Conservation (phyloP, 1,284 basidiomycete genomes). For the Lentinula novae-zelandiae region DNA sequence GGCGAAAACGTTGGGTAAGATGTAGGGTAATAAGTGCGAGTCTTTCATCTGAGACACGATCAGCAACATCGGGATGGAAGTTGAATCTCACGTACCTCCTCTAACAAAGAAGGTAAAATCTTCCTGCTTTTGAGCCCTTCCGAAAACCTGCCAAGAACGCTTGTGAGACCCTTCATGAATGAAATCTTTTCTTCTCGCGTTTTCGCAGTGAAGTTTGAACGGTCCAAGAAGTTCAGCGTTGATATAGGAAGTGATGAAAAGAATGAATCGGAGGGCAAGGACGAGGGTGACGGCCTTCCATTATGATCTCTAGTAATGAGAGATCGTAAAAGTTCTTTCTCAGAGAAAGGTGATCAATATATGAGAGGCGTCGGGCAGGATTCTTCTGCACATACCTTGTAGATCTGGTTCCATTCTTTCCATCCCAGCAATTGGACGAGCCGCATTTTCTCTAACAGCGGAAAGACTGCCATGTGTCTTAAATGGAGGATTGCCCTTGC, state of each 20-base stretch:
- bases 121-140: constrained; percentile 87
- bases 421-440: constrained; percentile 59
- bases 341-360: constrained; percentile 7
- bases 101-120: constrained; percentile 90
- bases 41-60: constrained; percentile 81
- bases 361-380: constrained; percentile 1
- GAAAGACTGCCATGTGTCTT: constrained; percentile 83
- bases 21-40: constrained; percentile 85
- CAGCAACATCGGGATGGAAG: constrained; percentile 2
- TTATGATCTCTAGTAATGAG: constrained; percentile 79
- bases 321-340: constrained; percentile 68
- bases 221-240: constrained; percentile 94
- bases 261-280: constrained; percentile 82
- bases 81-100: constrained; percentile 60
- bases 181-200: constrained; percentile 94
- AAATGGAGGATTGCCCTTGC: constrained; percentile 86
- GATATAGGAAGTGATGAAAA: constrained; percentile 98
- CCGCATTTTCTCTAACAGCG: constrained; percentile 77
- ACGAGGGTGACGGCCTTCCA: constrained; percentile 71
- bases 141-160: constrained; percentile 84
- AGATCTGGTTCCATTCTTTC: constrained; percentile 65
- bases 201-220: constrained; percentile 93
- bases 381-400: constrained; percentile 43
- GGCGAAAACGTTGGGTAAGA: constrained; percentile 96
- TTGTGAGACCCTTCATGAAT: constrained; percentile 87